Base-by-base conservation (phyloP, 2,329 filamentous ascomycete genomes). In the Emmonsiellopsis sp. region DNA sequence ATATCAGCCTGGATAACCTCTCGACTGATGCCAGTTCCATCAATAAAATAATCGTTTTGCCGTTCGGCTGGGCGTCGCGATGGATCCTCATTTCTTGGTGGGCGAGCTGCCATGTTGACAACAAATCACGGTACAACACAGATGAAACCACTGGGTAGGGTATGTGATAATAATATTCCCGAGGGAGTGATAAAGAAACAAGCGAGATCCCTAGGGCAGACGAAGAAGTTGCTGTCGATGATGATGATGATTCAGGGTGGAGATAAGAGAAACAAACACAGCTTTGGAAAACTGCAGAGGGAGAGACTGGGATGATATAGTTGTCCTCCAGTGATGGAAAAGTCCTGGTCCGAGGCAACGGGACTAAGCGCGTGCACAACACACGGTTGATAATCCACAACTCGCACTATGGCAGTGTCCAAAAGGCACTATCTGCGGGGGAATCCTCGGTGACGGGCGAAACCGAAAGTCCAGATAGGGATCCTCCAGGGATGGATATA, bases 1-100 rank as follows among this genome's bases (percentile, higher is more conserved):
- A 91, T 88, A 68, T 91, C 87, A 67, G 86, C 84, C 58, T 87
- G 88, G 71, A 91, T 89, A 63, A 91, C 87, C 71, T 91, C 86
- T 63, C 86, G 83, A 68, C 87, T 86, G 70, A 91, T 91, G 66
- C 87, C 86, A 70, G 89, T 85, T 64, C 85, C 82, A 45, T 85
- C 84, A 53, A 90, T 83, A 69, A 90, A 90, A 68, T 89, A 90
- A 72, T 89, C 85, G 71, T 88, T 88, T 68, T 86, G 70, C 64
- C 70, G 66, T 59, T 67, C 63, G 21, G 21, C 21, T 27, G 21
- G 21, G 21, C 21, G 21, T 27, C 21, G 21, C 58, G 63, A 62
- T 60, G 63, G 63, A 57, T 59, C 63, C 31, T 65, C 64, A 63
- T 60, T 63, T 62, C 60, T 53, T 49, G 31, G 58, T 57, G 60